Conservation (phyloP, 345 rosid species). For the Cochlearia excelsa region DNA sequence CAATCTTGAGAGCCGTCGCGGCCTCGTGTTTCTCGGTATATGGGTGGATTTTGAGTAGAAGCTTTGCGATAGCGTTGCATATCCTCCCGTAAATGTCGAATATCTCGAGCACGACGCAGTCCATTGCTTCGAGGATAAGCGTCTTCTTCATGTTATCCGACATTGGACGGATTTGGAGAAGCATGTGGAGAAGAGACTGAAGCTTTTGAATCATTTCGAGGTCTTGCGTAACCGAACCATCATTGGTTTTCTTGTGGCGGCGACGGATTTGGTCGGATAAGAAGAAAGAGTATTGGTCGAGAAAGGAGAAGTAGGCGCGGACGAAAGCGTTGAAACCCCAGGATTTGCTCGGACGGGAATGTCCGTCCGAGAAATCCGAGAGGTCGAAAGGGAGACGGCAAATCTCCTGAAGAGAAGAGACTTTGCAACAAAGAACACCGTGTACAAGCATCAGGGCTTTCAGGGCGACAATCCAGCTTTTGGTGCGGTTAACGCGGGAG, state of each 20-base stretch:
- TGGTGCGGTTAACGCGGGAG: conserved; percentile 52
- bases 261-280: conserved; percentile 32
- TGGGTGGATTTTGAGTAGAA: conserved; percentile 43
- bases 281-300: conserved; percentile 57
- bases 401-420: conserved; percentile 36
- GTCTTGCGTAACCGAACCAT: conserved; percentile 28
- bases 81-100: conserved; percentile 60
- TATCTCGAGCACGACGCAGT: conserved; percentile 61
- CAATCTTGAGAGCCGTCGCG: conserved; percentile 46
- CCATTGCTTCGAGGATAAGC: conserved; percentile 75
- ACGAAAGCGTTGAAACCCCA: conserved; percentile 68
- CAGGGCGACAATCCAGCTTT: conserved; percentile 73
- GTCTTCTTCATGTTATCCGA: conserved; percentile 47
- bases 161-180: conserved; percentile 63
- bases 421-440: conserved; percentile 66
- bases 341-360: conserved; percentile 38
- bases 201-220: conserved; percentile 44
- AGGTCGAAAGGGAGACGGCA: conserved; percentile 64
- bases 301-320: conserved; percentile 63
- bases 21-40: conserved; percentile 47
- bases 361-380: conserved; percentile 54
- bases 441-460: conserved; percentile 78
- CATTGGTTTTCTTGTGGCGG: conserved; percentile 23
- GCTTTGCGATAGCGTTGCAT: conserved; percentile 46
- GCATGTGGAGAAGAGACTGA: conserved; percentile 56